Percentiles rank a stretch among this genome's conserved stretches.
Evolutionary conservation across 495 filamentous ascomycete species (phyloP).

Genomic region (Articulospora tetracladia): DNA sequence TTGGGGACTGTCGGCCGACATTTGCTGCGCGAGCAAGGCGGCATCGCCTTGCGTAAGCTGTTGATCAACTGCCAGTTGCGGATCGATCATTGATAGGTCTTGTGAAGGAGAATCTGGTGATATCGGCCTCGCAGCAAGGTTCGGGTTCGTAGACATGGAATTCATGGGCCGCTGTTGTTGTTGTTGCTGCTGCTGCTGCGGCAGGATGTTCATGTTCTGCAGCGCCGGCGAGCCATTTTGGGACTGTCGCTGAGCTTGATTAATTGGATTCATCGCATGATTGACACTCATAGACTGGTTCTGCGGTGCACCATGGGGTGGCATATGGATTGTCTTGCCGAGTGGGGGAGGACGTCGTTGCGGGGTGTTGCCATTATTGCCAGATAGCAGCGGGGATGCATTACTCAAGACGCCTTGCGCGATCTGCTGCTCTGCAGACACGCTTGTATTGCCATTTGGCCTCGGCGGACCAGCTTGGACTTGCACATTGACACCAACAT

Average conservation of each 20-base stretch:
- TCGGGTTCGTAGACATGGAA: not conserved
- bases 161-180: constrained; percentile 14
- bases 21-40: constrained; percentile 9
- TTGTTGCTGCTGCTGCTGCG: constrained; percentile 9
- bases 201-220: constrained; percentile 21
- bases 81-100: constrained; percentile 27
- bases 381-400: constrained; percentile 3
- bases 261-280: constrained; percentile 19
- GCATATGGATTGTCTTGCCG: constrained; percentile 23
- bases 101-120: constrained; percentile 7
- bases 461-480: constrained; percentile 13
- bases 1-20: not conserved
- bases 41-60: constrained; percentile 12
- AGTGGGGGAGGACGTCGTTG: constrained; percentile 24
- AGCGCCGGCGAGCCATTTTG: constrained; percentile 24
- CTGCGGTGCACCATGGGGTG: constrained; percentile 19
- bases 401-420: constrained; percentile 27
- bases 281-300: constrained; percentile 22
- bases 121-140: not conserved
- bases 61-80: constrained; percentile 25
- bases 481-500: constrained; percentile 7
- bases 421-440: constrained; percentile 28
- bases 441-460: constrained; percentile 16
- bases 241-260: constrained; percentile 12
- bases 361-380: constrained; percentile 19